A percentile compares a stretch with the other conserved stretches of the same genome.
Conservation (phyloP, 805 yeast species). For the Myxozyma neglecta region DNA sequence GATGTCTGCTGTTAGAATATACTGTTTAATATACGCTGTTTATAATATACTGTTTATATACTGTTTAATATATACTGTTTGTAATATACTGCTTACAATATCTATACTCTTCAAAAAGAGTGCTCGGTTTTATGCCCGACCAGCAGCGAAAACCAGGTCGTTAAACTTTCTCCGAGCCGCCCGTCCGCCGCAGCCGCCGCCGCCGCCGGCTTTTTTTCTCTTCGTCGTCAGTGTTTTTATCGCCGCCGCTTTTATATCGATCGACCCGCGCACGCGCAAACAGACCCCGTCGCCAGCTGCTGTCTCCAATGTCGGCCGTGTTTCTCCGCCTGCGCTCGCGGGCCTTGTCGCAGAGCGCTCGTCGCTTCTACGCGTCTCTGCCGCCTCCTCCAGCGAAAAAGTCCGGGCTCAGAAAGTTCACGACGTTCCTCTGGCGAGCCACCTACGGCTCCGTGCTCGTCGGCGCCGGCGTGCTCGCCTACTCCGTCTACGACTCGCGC, state of each 20-base stretch:
- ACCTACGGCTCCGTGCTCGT: conserved; percentile 23
- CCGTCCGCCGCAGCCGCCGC: not conserved
- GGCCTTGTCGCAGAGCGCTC: not conserved
- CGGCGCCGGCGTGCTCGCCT: conserved; percentile 31
- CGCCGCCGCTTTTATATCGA: too few species aligned
- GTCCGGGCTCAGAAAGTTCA: conserved; percentile 12
- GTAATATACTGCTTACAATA: too few species aligned
- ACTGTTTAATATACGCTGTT: too few species aligned
- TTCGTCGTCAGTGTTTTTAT: not conserved
- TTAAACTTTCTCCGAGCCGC: not conserved
- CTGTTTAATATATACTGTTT: too few species aligned
- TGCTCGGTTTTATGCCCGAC: conserved; percentile 3
- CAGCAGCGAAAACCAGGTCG: not conserved
- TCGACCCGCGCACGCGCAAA: too few species aligned
- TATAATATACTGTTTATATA: too few species aligned
- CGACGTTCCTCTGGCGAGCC: conserved; percentile 21
- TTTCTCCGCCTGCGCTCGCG: too few species aligned
- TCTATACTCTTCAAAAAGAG: too few species aligned
- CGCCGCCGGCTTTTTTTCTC: not conserved
- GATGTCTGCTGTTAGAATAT: too few species aligned
- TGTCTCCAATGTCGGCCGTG: too few species aligned
- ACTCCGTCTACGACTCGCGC: conserved; percentile 39
- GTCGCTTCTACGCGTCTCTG: conserved; percentile 12
- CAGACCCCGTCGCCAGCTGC: too few species aligned
- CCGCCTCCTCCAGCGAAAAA: conserved; percentile 11